Evolutionary conservation across 179 eudicot genomes (phyloP), one percentile per base, ranked within the genome.

Genomic region (Silene vulgaris): DNA sequence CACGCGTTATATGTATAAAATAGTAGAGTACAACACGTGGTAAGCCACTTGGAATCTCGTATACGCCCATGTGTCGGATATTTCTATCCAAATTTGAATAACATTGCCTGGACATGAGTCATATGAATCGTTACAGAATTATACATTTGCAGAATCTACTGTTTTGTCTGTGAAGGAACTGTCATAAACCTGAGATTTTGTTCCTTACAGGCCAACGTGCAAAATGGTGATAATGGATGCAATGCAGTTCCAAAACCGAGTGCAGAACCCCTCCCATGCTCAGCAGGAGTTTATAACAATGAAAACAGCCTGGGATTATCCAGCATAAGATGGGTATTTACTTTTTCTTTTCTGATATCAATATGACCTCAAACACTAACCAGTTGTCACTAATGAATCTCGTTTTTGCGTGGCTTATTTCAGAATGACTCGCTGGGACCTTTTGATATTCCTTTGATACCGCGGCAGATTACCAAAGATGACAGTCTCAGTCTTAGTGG

Each of bases 361-460:
- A 52, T 52, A 16, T 3, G 60, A 56, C 19, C 60, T 56, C 60
- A 14, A 14, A 56, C 60, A n/a, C 20, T 56, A n/a, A n/a, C 48
- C 14, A n/a, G 20, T 6, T 17, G 65, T 29, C 75, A 43, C 70
- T 52, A 59, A 23, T 16, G 60, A 56, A 56, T 56, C 19, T 56
- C 1, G 60, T 65, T 64, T 5, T 5, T 48, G 37, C 28, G 17
- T 66, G 29, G 32, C 13, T 74, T 21, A 59, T 74, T 73, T 8
- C 88, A 85, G 88, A 82, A 80, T 21, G 88, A 85, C 54, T 85
- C 88, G 7, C 66, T 82, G 73, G 86, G 86, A n/a, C 84, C 88
- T 8, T 82, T 82, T 64, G 88, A 85, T 82, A 79, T 75, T 67
- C 82, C 79, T 23, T 61, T 80, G 74, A 52, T 75, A 21, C 72